A percentile compares a stretch with the other conserved stretches of the same genome.
phyloP scores from a whole-genome alignment of 2,329 filamentous ascomycete genomes.

The Fusarium nisikadoi region DNA sequence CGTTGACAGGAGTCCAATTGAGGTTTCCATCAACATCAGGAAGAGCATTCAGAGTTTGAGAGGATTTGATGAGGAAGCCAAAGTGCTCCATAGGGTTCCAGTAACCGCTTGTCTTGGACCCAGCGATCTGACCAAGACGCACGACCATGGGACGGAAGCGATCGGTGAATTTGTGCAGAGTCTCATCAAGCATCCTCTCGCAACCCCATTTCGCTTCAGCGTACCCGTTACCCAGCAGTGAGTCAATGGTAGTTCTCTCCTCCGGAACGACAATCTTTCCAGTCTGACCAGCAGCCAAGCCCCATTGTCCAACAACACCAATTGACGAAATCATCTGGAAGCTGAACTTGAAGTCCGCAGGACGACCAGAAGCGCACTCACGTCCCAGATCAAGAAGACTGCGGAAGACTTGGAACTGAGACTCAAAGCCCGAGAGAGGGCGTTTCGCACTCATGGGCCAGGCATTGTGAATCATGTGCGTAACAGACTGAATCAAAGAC shows the following conservation, averaged over 20 bases:
- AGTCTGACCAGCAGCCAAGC: slow-evolving; percentile 6
- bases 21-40: slow-evolving; percentile 25
- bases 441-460: slow-evolving; percentile 42
- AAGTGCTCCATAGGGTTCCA: slow-evolving; percentile 42
- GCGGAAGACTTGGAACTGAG: slow-evolving; percentile 36
- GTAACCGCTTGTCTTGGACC: slow-evolving; percentile 37
- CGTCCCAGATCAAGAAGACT: slow-evolving; percentile 20
- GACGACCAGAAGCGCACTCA: neutral
- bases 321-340: slow-evolving; percentile 31
- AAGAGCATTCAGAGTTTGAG: slow-evolving; percentile 28
- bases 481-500: neutral
- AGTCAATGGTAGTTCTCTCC: slow-evolving; percentile 18
- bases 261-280: slow-evolving; percentile 29
- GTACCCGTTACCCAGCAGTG: slow-evolving; percentile 28
- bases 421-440: slow-evolving; percentile 25
- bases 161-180: slow-evolving; percentile 26
- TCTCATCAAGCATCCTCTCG: slow-evolving; percentile 38
- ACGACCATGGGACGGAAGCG: slow-evolving; percentile 37
- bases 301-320: slow-evolving; percentile 24
- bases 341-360: slow-evolving; percentile 24
- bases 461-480: slow-evolving; percentile 36
- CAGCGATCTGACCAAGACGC: slow-evolving; percentile 37
- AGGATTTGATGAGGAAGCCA: slow-evolving; percentile 38
- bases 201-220: slow-evolving; percentile 40
- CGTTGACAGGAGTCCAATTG: slow-evolving; percentile 32